Conservation (phyloP, 257 asterid genomes). For the Anisodus acutangulus region DNA sequence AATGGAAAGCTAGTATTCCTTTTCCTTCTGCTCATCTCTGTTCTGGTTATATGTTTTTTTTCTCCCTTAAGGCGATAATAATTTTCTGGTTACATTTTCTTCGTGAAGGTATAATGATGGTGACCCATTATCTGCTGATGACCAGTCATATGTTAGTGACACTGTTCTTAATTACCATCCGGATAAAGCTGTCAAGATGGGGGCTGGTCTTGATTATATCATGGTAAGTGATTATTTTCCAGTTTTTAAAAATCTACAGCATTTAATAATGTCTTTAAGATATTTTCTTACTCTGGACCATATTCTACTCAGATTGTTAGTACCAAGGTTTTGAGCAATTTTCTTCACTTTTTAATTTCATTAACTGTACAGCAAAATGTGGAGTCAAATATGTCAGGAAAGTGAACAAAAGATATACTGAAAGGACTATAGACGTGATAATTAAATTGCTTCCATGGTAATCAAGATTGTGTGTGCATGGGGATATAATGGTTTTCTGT, state of each 20-base stretch:
- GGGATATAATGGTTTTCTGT: slow-evolving; percentile 8
- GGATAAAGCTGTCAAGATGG: slow-evolving; percentile 75
- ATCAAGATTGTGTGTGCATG: not conserved
- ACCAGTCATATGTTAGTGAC: slow-evolving; percentile 72
- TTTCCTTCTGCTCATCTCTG: not conserved
- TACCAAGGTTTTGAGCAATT: not conserved
- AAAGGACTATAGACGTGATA: not conserved
- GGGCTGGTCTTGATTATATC: slow-evolving; percentile 74
- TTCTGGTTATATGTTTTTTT: slow-evolving; percentile 16
- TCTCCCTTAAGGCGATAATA: not conserved
- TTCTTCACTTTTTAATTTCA: not conserved
- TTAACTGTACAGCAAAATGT: not conserved
- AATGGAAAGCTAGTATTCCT: not conserved
- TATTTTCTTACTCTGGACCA: not conserved
- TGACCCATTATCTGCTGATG: slow-evolving; percentile 76
- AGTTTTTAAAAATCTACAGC: not conserved
- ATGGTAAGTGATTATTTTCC: slow-evolving; percentile 53
- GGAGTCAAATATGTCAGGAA: not conserved
- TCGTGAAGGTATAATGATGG: slow-evolving; percentile 80
- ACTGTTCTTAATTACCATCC: slow-evolving; percentile 84
- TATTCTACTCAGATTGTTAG: slow-evolving; percentile 25
- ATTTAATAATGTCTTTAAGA: slow-evolving; percentile 1
- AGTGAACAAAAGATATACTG: not conserved
- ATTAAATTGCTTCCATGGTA: not conserved
- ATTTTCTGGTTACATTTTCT: slow-evolving; percentile 25